Evolutionary conservation across 2,329 filamentous ascomycete genomes (phyloP), one percentile per base, ranked within the genome.

Genomic region (Penicillium paneum): DNA sequence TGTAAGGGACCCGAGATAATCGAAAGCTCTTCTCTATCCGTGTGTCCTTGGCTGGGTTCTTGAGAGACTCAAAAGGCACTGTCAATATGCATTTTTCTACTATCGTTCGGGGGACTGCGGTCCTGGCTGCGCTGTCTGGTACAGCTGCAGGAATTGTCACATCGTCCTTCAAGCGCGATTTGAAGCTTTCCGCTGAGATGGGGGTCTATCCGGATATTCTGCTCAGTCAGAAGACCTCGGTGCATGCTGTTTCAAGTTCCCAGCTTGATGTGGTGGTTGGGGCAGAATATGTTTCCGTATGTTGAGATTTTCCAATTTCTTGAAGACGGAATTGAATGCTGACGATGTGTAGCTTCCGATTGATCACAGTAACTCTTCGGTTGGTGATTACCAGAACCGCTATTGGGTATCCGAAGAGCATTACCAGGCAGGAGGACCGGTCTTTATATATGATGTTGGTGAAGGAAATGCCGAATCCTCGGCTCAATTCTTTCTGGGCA

Each of bases 381-480:
- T 76, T 49, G 78, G 71, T 17, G 81, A 78, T 0, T 83, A 83
- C 65, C 74, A 75, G 53, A 81, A 83, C 65, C 75, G 80, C 41
- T 84, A 82, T 61, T 82, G 79, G 63, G 79, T 82, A 44, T 79
- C 81, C 54, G 71, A 74, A 5, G 73, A 77, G 0, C 82, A 82
- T 63, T 84, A 83, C 62, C 77, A 80, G 59, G 68, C 79, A n/a
- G 81, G 81, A n/a, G 81, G 81, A 0, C 81, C 79, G 0, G 74
- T 81, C 1, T 79, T 77, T 57, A 63, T 80, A 10, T 79, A 78
- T 55, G 76, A 81, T 61, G 71, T 70, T 8, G 79, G 79, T 35
- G 79, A 81, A 60, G 69, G 73, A 1, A 67, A 64, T 32, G 78
- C 70, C 4, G 71, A 74, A 36, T 67, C 66, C 8, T 70, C 76